Evolutionary conservation across 352 stramenopile species (phyloP).

Genomic region (Phytophthora fragariaefolia): DNA sequence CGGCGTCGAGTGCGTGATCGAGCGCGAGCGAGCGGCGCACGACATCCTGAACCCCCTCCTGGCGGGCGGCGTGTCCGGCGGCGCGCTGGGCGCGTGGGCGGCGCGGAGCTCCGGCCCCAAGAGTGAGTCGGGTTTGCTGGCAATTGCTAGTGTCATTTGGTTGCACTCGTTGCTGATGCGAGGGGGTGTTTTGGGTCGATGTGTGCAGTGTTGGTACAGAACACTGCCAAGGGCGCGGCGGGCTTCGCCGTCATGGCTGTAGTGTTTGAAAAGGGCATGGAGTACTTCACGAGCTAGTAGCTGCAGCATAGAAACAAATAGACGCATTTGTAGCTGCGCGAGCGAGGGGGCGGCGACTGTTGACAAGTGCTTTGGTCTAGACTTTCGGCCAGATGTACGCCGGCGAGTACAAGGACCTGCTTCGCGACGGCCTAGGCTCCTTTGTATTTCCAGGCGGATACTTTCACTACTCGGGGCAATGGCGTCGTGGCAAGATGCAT

Average conservation of each 20-base stretch:
- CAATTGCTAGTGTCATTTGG: too few species aligned
- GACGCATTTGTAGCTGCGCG: slow-evolving; percentile 26
- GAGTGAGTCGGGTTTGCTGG: slow-evolving; percentile 51
- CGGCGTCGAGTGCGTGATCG: slow-evolving; percentile 83
- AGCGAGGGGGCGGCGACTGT: too few species aligned
- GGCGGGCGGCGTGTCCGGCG: slow-evolving; percentile 72
- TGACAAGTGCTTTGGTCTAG: too few species aligned
- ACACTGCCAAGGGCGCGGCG: slow-evolving; percentile 78
- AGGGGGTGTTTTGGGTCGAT: slow-evolving; percentile 10
- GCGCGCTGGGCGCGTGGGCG: slow-evolving; percentile 70
- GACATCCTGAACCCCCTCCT: slow-evolving; percentile 84
- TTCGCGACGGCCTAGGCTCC: slow-evolving; percentile 52
- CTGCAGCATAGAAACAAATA: slow-evolving; percentile 30
- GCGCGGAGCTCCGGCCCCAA: slow-evolving; percentile 67
- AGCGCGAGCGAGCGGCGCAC: slow-evolving; percentile 78
- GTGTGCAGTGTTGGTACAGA: slow-evolving; percentile 63
- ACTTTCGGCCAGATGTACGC: slow-evolving; percentile 53
- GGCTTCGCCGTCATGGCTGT: slow-evolving; percentile 86
- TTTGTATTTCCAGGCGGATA: slow-evolving; percentile 54
- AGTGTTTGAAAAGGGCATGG: slow-evolving; percentile 86
- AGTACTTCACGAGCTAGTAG: slow-evolving; percentile 59
- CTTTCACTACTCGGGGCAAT: slow-evolving; percentile 76
- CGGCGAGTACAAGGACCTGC: slow-evolving; percentile 43
- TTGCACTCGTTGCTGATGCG: neutral
- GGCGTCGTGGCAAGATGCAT: slow-evolving; percentile 68